Evolutionary conservation across 495 filamentous ascomycete genomes (phyloP).

Genomic region (Glutinoglossum americanum): DNA sequence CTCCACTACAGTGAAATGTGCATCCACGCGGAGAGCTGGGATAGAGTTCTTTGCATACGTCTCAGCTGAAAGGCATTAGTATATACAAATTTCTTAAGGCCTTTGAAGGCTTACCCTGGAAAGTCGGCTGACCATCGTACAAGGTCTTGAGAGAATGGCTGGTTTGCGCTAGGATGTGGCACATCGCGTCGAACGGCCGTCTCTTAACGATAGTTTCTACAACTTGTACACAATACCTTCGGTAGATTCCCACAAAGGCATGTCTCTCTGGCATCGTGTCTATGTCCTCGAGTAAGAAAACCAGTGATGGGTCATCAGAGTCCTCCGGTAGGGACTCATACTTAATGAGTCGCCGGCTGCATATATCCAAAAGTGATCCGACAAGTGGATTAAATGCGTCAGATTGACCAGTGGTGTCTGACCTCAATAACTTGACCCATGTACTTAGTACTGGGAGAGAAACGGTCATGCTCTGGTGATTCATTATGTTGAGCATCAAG

Average conservation of each 20-base stretch:
- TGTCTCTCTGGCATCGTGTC: constrained; percentile 89
- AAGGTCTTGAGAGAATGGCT: constrained; percentile 51
- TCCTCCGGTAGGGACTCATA: constrained; percentile 42
- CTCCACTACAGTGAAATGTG: constrained; percentile 75
- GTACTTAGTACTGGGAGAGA: constrained; percentile 82
- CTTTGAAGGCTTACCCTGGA: constrained; percentile 34
- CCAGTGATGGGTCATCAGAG: constrained; percentile 51
- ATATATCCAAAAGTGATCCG: constrained; percentile 49
- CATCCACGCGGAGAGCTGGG: constrained; percentile 59
- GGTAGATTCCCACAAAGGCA: constrained; percentile 92
- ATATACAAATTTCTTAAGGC: neutral
- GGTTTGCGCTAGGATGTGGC: constrained; percentile 60
- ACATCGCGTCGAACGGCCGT: constrained; percentile 62
- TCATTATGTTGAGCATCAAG: constrained; percentile 56
- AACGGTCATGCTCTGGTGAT: constrained; percentile 69
- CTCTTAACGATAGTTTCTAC: constrained; percentile 67
- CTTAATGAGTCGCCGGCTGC: constrained; percentile 15
- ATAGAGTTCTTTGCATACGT: constrained; percentile 65
- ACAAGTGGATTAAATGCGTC: constrained; percentile 48
- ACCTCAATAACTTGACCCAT: constrained; percentile 61
- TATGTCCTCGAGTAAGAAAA: constrained; percentile 77
- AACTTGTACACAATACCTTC: constrained; percentile 66
- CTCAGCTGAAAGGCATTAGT: constrained; percentile 24
- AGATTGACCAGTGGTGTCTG: constrained; percentile 37
- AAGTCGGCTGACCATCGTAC: constrained; percentile 45